Conservation (phyloP, 140 eudicot genomes). For the Bidens hawaiensis region DNA sequence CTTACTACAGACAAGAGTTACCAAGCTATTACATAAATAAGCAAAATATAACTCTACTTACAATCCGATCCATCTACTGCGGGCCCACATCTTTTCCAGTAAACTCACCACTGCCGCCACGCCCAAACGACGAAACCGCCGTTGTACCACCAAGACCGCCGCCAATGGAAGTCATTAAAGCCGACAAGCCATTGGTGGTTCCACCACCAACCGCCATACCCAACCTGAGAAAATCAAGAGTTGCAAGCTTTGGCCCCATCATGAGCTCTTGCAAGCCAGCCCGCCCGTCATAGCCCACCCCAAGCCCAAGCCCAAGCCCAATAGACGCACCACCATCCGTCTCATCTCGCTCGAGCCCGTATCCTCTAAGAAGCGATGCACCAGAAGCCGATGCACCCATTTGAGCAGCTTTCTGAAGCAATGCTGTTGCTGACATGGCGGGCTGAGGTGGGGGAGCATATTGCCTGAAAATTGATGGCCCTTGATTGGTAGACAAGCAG, state of each 20-base stretch:
- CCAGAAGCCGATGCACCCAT: slow-evolving; percentile 78
- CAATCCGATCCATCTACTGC: slow-evolving; percentile 19
- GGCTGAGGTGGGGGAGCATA: slow-evolving; percentile 83
- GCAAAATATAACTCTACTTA: slow-evolving; percentile 11
- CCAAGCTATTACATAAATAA: slow-evolving; percentile 13
- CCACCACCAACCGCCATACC: slow-evolving; percentile 98
- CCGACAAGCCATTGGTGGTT: slow-evolving; percentile 63
- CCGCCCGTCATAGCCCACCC: slow-evolving; percentile 66
- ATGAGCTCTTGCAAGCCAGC: slow-evolving; percentile 82
- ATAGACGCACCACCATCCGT: slow-evolving; percentile 50
- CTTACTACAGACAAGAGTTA: slow-evolving; percentile 28
- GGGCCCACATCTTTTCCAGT: slow-evolving; percentile 51
- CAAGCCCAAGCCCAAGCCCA: slow-evolving; percentile 83
- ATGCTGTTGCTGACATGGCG: slow-evolving; percentile 94
- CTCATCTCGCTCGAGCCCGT: slow-evolving; percentile 53
- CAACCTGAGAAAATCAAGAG: slow-evolving; percentile 94
- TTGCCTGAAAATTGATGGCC: slow-evolving; percentile 71
- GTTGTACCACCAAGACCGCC: slow-evolving; percentile 60
- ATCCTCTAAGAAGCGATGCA: slow-evolving; percentile 76
- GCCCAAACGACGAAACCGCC: slow-evolving; percentile 49
- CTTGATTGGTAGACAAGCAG: slow-evolving; percentile 73
- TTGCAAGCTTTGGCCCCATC: slow-evolving; percentile 92
- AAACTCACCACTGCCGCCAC: slow-evolving; percentile 41
- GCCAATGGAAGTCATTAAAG: slow-evolving; percentile 73
- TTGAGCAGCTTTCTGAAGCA: slow-evolving; percentile 94